Evolutionary conservation across 768 basidiomycete genomes (phyloP).

Genomic region (Macrolepiota dolichaula): DNA sequence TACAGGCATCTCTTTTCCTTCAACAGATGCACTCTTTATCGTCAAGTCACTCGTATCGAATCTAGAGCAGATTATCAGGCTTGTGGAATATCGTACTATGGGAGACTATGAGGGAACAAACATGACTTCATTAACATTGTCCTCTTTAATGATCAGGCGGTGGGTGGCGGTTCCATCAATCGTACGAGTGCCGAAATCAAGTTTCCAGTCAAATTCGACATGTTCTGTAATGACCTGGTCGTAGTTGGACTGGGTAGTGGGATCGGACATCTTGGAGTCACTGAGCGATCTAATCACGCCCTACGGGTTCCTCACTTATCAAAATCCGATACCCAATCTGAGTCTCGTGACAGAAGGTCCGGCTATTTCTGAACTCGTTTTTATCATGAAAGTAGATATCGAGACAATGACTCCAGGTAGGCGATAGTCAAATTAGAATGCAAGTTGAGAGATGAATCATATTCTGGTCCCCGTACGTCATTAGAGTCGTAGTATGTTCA

Average conservation of each 20-base stretch:
- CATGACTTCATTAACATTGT: conserved; percentile 58
- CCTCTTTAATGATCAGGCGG: conserved; percentile 49
- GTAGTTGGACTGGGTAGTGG: conserved; percentile 83
- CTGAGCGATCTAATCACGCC: background rate
- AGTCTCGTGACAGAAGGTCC: too few relatives aligned
- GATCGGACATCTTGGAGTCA: conserved; percentile 35
- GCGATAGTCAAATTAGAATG: too few relatives aligned
- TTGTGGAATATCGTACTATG: background rate
- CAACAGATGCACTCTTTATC: conserved; percentile 52
- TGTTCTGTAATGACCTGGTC: conserved; percentile 60
- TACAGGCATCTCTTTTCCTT: conserved; percentile 47
- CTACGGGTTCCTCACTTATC: background rate
- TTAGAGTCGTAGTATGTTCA: background rate
- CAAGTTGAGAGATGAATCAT: too few relatives aligned
- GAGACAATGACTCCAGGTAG: too few relatives aligned
- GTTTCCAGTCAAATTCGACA: conserved; percentile 70
- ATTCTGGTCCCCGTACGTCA: too few relatives aligned
- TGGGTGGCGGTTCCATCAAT: conserved; percentile 69
- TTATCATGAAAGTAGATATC: too few relatives aligned
- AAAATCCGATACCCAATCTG: background rate
- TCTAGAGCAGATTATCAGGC: conserved; percentile 26
- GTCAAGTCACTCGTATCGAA: conserved; percentile 76
- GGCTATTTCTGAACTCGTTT: too few relatives aligned
- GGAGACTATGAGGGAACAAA: conserved; percentile 26
- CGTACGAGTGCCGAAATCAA: conserved; percentile 65